These are phyloP conservation scores for Apostasia ramifera DNA, from an alignment of 106 monocot genomes.

Conservation along the genomic window DNA sequence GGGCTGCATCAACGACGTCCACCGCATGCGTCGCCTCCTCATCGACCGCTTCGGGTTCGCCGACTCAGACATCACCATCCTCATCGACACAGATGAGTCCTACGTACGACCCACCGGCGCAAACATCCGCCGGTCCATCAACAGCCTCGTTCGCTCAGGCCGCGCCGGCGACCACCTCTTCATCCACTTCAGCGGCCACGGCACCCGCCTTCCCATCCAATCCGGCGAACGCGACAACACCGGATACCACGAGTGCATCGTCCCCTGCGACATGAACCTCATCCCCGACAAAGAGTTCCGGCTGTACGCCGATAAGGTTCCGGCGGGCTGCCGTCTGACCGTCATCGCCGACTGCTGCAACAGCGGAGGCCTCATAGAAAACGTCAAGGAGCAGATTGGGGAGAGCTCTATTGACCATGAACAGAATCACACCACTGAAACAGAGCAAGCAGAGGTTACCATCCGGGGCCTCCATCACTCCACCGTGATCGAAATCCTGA, in stretches of 20 bases:
- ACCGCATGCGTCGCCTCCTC: conserved; percentile 38
- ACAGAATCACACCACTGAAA: neutral
- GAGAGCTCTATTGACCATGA: no score
- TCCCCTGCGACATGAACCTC: conserved; percentile 79
- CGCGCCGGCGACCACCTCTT: conserved; percentile 56
- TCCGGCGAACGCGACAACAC: conserved; percentile 3
- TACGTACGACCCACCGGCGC: conserved; percentile 43
- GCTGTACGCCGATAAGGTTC: conserved; percentile 50
- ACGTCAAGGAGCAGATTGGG: conserved; percentile 88
- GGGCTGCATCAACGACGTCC: conserved; percentile 80
- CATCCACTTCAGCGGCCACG: conserved; percentile 92
- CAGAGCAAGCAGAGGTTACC: conserved; percentile 10
- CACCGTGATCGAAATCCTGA: conserved; percentile 73
- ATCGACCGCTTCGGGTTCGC: conserved; percentile 55
- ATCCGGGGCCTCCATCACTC: conserved; percentile 71
- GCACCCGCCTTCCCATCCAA: conserved; percentile 41
- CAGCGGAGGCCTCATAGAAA: conserved; percentile 91
- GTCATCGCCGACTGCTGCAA: conserved; percentile 92
- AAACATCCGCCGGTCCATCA: conserved; percentile 39
- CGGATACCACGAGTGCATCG: conserved; percentile 57
- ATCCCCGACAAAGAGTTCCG: conserved; percentile 69
- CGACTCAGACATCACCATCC: conserved; percentile 25
- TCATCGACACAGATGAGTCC: conserved; percentile 43
- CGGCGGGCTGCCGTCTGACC: conserved; percentile 46
- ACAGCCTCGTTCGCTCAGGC: conserved; percentile 34